phyloP scores from a whole-genome alignment of 2,329 filamentous ascomycete genomes.

The Huntiella decipiens region DNA sequence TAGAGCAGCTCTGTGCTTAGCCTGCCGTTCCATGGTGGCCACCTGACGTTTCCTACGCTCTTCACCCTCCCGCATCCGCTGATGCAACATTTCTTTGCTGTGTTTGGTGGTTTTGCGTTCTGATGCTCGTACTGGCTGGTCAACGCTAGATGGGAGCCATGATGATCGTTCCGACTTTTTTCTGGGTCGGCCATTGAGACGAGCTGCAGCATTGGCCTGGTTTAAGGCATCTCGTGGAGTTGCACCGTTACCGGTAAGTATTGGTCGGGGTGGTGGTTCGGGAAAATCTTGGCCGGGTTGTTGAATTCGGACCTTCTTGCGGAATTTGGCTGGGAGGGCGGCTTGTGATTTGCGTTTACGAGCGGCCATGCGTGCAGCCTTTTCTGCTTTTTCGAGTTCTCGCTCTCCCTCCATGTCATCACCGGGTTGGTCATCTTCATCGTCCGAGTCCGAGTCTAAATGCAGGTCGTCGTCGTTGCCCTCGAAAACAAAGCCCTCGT shows the following conservation, averaged over 20 bases:
- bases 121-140: conserved; percentile 39
- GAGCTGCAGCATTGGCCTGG: conserved; percentile 18
- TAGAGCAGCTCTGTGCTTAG: conserved; percentile 51
- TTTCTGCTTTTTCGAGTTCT: conserved; percentile 61
- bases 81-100: conserved; percentile 43
- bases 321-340: conserved; percentile 47
- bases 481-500: conserved; percentile 35
- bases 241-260: conserved; percentile 16
- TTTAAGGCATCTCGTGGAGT: conserved; percentile 17
- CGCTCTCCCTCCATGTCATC: conserved; percentile 75
- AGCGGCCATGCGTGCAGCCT: conserved; percentile 43
- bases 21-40: conserved; percentile 45
- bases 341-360: conserved; percentile 57
- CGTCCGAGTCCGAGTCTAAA: conserved; percentile 70
- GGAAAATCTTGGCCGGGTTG: conserved; percentile 18
- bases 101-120: conserved; percentile 37
- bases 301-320: conserved; percentile 62
- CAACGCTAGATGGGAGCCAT: conserved; percentile 35
- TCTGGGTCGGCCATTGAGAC: conserved; percentile 24
- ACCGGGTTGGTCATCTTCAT: conserved; percentile 46
- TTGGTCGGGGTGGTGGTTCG: background rate
- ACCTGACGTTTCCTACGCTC: conserved; percentile 51
- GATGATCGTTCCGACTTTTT: conserved; percentile 42
- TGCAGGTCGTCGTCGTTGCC: conserved; percentile 60
- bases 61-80: conserved; percentile 57